These are phyloP conservation scores for Zymoseptoria ardabiliae DNA, from an alignment of 2,329 filamentous ascomycete genomes.

Conservation along the genomic window DNA sequence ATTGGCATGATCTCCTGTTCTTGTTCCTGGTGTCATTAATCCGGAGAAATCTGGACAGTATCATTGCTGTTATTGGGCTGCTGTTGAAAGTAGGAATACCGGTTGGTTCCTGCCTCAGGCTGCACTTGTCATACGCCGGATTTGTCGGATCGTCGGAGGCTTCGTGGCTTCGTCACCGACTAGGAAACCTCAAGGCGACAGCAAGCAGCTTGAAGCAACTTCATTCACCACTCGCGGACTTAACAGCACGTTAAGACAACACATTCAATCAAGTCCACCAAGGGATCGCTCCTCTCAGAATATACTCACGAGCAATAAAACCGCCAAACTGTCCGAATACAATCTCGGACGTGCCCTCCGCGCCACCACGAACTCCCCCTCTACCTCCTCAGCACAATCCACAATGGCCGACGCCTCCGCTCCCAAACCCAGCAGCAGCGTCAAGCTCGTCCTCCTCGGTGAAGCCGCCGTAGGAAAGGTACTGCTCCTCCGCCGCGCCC, in stretches of 20 bases:
- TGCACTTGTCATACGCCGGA: background rate
- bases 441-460: conserved; percentile 95
- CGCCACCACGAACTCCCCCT: conserved; percentile 18
- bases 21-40: too few species aligned
- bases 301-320: background rate
- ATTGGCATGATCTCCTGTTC: too few species aligned
- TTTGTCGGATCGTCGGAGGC: background rate
- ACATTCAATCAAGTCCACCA: background rate
- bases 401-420: conserved; percentile 54
- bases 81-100: too few species aligned
- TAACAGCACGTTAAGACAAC: background rate
- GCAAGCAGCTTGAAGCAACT: background rate
- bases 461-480: conserved; percentile 99
- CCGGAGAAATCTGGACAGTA: too few species aligned
- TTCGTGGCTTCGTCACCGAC: background rate
- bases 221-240: background rate
- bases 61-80: too few species aligned
- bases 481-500: conserved; percentile 24
- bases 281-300: background rate
- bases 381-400: conserved; percentile 16
- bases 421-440: conserved; percentile 97
- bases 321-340: conserved; percentile 23
- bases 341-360: conserved; percentile 24
- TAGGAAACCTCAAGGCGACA: background rate
- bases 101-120: background rate